phyloP scores from a whole-genome alignment of 371 early-diverging fungal species.

The Circinella minor region DNA sequence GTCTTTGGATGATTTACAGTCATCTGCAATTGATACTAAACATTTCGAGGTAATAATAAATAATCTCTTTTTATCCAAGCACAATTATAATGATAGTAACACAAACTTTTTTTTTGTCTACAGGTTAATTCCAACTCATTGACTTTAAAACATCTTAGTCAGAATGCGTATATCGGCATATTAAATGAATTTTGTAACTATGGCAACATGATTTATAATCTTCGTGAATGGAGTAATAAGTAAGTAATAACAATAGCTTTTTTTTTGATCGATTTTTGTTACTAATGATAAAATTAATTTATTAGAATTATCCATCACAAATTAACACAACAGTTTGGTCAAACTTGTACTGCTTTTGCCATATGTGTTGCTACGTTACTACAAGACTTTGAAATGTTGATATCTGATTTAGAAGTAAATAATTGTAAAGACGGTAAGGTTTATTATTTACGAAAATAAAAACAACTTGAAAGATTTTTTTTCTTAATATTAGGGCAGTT shows the following conservation, averaged over 20 bases:
- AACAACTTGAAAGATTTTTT: too few relatives aligned
- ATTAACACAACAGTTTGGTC: slow-evolving; percentile 23
- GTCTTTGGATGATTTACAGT: not conserved
- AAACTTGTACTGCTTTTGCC: slow-evolving; percentile 47
- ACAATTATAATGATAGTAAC: not conserved
- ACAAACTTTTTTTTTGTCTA: not conserved
- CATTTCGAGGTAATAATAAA: slow-evolving; percentile 19
- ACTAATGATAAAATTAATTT: too few relatives aligned
- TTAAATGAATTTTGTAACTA: slow-evolving; percentile 29
- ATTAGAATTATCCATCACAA: too few relatives aligned
- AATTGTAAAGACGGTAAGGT: slow-evolving; percentile 10
- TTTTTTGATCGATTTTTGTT: too few relatives aligned
- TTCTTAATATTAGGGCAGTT: too few relatives aligned
- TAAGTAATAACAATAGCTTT: not conserved
- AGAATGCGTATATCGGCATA: slow-evolving; percentile 13
- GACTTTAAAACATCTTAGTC: slow-evolving; percentile 18
- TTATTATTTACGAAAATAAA: not conserved
- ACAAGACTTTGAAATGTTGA: slow-evolving; percentile 29
- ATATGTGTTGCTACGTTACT: slow-evolving; percentile 25
- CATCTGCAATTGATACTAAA: not conserved
- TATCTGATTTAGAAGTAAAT: slow-evolving; percentile 26
- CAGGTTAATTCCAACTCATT: not conserved
- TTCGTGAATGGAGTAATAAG: slow-evolving; percentile 23
- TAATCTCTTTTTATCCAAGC: not conserved
- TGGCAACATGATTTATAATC: slow-evolving; percentile 32